Evolutionary conservation across 768 basidiomycete genomes (phyloP), one percentile per base, ranked within the genome.

Genomic region (Trametes meyenii): DNA sequence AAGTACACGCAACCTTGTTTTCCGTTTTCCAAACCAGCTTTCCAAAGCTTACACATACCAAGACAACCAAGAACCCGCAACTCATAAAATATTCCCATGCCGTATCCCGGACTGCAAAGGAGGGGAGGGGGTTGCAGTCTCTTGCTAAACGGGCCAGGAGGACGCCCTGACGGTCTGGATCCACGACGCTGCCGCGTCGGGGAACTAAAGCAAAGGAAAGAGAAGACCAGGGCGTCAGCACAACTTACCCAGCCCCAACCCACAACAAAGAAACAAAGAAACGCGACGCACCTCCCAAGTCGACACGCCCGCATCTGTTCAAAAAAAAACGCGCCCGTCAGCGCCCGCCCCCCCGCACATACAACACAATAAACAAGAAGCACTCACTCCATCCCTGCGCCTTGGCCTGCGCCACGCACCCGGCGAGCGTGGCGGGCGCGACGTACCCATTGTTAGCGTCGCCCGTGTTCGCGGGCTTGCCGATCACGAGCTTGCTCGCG

Each of bases 351-450:
- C n/a, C 17, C 24, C 48, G 6, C 5, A 23, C 23, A 23, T 5
- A 24, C 3, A 24, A 23, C 21, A 46, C 21, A 21, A 46, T 17
- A 19, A 33, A 10, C 13, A 19, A n/a, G 16, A 4, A 46, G n/a
- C 26, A 76, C 87, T 74, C 61, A 86, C 86, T 81, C 90, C 90
- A 92, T 29, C 88, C 89, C 60, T 80, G 60, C n/a, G 64, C 67
- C 65, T 84, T 82, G 0, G 87, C 90, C 71, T 85, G 76, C 17
- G 78, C 66, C 33, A 91, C 75, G 69, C 91, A 92, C 2, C 73
- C 71, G 0, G 85, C 81, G 19, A 92, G 76, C 16, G 81, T 82
- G 1, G 78, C 71, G 1, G 87, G 78, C 36, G 74, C 76, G 66
- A 92, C 85, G 73, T 82, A 90, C 7, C 87, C 81, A 36, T 77